Evolutionary conservation across 306 rosid species (phyloP).

Genomic region (Prosopis cineraria): DNA sequence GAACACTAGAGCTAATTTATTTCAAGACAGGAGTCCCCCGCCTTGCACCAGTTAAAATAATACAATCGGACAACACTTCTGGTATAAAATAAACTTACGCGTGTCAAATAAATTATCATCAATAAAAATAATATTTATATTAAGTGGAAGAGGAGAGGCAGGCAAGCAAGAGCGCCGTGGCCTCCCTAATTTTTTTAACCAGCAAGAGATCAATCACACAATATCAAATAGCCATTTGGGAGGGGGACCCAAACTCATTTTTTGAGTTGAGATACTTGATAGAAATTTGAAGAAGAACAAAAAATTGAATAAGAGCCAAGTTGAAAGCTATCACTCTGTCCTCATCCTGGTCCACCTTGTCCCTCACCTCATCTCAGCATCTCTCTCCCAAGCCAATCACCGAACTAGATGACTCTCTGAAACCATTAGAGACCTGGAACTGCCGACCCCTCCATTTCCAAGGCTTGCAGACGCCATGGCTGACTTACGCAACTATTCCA

Average conservation of each 20-base stretch:
- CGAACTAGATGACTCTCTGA: slow-evolving; percentile 81
- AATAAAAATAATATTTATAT: no score
- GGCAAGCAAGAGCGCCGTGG: no score
- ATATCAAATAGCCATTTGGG: slow-evolving; percentile 9
- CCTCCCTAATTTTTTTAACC: no score
- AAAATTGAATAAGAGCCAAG: not conserved
- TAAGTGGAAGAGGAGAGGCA: no score
- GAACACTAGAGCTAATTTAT: no score
- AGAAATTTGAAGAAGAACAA: slow-evolving; percentile 15
- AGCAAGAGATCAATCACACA: slow-evolving; percentile 12
- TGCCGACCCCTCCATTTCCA: slow-evolving; percentile 87
- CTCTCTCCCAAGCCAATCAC: slow-evolving; percentile 99
- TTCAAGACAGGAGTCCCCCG: no score
- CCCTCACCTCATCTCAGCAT: slow-evolving; percentile 92
- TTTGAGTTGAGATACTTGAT: not conserved
- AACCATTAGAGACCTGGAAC: slow-evolving; percentile 88
- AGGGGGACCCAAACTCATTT: not conserved
- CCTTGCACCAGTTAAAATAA: no score
- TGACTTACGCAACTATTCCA: slow-evolving; percentile 19
- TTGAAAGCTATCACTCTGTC: slow-evolving; percentile 55
- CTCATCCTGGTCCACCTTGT: slow-evolving; percentile 59
- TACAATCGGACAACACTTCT: no score
- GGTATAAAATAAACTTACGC: no score
- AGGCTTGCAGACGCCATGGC: slow-evolving; percentile 89
- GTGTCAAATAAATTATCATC: no score